Conservation (phyloP, 2,329 filamentous ascomycete species). For the Xylaria sp. region DNA sequence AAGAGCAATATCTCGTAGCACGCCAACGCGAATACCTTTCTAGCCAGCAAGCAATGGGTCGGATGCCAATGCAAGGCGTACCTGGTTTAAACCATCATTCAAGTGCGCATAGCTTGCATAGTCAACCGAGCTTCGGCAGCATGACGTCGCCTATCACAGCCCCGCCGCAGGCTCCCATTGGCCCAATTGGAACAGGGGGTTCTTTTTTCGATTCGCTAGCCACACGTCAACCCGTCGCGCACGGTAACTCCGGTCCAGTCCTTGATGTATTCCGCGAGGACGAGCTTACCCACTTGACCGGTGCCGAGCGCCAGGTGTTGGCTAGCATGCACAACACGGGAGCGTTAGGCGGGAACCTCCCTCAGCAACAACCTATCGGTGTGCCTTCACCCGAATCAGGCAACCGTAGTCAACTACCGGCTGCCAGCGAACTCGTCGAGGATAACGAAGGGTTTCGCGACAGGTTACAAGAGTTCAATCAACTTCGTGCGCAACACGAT, state of each 20-base stretch:
- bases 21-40: constrained; percentile 93
- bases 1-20: constrained; percentile 97
- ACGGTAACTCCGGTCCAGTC: constrained; percentile 59
- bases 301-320: constrained; percentile 65
- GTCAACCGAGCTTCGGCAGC: constrained; percentile 95
- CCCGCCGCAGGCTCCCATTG: constrained; percentile 64
- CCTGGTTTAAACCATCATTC: constrained; percentile 85
- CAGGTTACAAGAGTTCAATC: constrained; percentile 85
- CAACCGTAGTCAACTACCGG: constrained; percentile 61
- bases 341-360: constrained; percentile 49
- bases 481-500: constrained; percentile 79
- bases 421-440: constrained; percentile 61
- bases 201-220: constrained; percentile 76
- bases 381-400: constrained; percentile 53
- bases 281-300: constrained; percentile 74
- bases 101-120: constrained; percentile 94
- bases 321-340: constrained; percentile 54
- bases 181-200: constrained; percentile 68
- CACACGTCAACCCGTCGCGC: constrained; percentile 54
- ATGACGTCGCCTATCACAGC: constrained; percentile 86
- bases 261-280: constrained; percentile 74
- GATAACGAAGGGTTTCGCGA: constrained; percentile 73
- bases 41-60: constrained; percentile 81
- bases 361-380: constrained; percentile 55
- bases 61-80: constrained; percentile 73